phyloP scores from a whole-genome alignment of 306 rosid genomes.

The Notholithocarpus densiflorus region DNA sequence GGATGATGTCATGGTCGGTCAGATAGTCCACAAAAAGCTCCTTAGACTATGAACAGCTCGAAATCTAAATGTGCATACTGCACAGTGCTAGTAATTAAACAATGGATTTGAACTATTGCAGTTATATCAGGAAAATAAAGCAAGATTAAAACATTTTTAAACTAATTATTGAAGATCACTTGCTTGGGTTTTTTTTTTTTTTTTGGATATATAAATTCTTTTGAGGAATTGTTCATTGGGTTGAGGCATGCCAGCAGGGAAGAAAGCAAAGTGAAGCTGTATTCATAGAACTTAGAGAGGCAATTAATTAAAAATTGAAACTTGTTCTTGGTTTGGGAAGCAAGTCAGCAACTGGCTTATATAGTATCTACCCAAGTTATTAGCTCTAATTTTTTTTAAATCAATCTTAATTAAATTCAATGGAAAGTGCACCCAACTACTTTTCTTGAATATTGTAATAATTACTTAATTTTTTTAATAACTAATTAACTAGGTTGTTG shows the following conservation, averaged over 20 bases:
- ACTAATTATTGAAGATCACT: background rate
- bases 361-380: background rate
- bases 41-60: background rate
- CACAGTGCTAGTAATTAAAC: background rate
- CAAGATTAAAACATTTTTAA: too few relatives aligned
- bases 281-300: too few relatives aligned
- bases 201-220: background rate
- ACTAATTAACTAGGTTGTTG: background rate
- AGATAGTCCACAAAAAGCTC: background rate
- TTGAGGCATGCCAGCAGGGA: background rate
- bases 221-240: background rate
- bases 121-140: background rate
- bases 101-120: background rate
- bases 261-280: background rate
- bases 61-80: background rate
- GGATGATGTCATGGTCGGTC: background rate
- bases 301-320: too few relatives aligned
- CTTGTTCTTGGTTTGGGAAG: too few relatives aligned
- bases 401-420: background rate
- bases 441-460: background rate
- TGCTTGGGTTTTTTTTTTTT: background rate
- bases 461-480: background rate
- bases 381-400: background rate
- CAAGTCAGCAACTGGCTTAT: background rate
- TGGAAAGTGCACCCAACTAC: slow-evolving; percentile 5